Evolutionary conservation across 148 eudicot genomes (phyloP), one percentile per base, ranked within the genome.

Genomic region (Dianthus caryophyllus): DNA sequence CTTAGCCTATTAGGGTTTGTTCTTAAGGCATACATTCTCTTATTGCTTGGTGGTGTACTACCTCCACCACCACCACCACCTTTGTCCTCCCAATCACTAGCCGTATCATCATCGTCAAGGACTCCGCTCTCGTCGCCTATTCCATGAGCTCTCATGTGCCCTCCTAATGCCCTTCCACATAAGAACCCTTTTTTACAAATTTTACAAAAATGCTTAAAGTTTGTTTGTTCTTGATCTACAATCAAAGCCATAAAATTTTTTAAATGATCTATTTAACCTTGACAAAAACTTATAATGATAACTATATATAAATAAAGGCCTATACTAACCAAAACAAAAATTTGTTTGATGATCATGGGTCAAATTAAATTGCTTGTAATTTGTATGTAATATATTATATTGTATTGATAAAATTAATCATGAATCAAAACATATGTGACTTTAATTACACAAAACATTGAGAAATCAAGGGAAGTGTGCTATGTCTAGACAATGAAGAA

Each of bases 61-160:
- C 67, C 83, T 22, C 78, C 77, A 9, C 68, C 67, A 26, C 80
- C 67, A 26, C 80, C 63, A 30, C 80, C 63, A 27, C 68, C 15
- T 36, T 83, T 83, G 9, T 83, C 97, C 63, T 89, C 96, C 91
- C 95, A 87, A 63, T 89, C 89, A 22, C 84, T 80, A 0, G 67
- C 75, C 1, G 67, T 84, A 55, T 92, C 89, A 10, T 87, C 90
- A 25, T 89, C 93, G 9, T 87, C 87, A 0, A 81, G 36, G 31
- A 30, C 68, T 2, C 70, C 81, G 20, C 58, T 46, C 56, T 87
- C 98, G 14, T 89, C 94, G 2, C 96, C 91, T 7, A 86, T 89
- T 4, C 96, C 98, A 39, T 89, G 98, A 59, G 98, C 96, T 61
- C 98, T 80, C 98, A 93, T 93, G 68, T 87, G 96, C 20, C 98